Conservation (phyloP, 805 yeast genomes). For the Torulaspora gathmanii region DNA sequence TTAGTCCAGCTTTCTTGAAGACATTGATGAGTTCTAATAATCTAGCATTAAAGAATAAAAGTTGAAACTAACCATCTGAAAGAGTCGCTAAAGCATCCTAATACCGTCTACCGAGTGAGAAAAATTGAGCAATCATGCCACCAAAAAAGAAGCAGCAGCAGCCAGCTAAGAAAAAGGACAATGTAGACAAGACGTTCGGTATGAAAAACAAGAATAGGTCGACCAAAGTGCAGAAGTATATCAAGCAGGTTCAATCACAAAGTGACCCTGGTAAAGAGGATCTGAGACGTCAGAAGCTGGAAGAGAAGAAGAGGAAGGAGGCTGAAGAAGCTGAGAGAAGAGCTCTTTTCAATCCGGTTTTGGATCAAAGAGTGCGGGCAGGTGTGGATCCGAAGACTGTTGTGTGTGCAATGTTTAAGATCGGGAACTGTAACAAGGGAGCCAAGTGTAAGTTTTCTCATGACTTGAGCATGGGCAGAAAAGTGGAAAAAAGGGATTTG, state of each 20-base stretch:
- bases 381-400: conserved; percentile 97
- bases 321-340: conserved; percentile 85
- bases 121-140: conserved; percentile 42
- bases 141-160: conserved; percentile 56
- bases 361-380: conserved; percentile 85
- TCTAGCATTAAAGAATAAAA: background rate
- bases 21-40: background rate
- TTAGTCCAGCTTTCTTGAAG: conserved; percentile 1
- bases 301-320: conserved; percentile 87
- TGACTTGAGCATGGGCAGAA: conserved; percentile 79
- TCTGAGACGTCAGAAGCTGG: conserved; percentile 58
- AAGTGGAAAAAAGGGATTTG: conserved; percentile 83
- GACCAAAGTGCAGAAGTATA: conserved; percentile 74
- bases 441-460: conserved; percentile 87
- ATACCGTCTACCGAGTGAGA: too few relatives aligned
- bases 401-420: conserved; percentile 83
- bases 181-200: conserved; percentile 90
- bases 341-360: conserved; percentile 59
- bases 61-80: too few relatives aligned
- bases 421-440: conserved; percentile 80
- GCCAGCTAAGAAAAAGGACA: conserved; percentile 57
- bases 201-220: conserved; percentile 94
- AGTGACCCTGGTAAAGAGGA: conserved; percentile 69
- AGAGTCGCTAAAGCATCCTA: too few relatives aligned
- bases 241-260: conserved; percentile 64